Percentiles rank a stretch among this genome's conserved stretches.
Conservation (phyloP, 495 filamentous ascomycete species). For the Tuber umbilicatum region DNA sequence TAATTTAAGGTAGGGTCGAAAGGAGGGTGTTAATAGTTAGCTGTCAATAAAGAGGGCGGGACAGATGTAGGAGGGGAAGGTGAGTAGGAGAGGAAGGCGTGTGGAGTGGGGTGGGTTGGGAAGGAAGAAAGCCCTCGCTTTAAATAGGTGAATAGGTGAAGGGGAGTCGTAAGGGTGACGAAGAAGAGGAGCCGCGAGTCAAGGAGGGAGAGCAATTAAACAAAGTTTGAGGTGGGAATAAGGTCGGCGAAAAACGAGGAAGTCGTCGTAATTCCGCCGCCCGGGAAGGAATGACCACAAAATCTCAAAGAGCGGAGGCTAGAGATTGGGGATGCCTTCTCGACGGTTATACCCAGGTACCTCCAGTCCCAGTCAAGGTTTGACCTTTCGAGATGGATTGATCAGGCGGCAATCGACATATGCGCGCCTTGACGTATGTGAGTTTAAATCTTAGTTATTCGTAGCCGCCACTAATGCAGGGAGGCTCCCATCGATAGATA, state of each 20-base stretch:
- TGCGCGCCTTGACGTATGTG: background rate
- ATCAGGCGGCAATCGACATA: background rate
- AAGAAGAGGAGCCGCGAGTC: background rate
- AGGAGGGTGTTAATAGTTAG: too few species aligned
- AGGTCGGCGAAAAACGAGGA: background rate
- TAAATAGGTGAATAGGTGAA: background rate
- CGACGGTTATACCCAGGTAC: background rate
- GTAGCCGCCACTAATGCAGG: background rate
- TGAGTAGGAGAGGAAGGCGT: background rate
- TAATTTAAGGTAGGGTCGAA: background rate
- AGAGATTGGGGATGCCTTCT: background rate
- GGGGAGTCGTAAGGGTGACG: background rate
- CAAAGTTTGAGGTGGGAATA: background rate
- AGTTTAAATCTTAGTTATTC: background rate
- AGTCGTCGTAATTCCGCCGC: background rate
- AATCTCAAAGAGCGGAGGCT: background rate
- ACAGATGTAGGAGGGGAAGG: background rate
- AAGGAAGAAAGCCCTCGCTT: background rate
- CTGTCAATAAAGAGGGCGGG: background rate
- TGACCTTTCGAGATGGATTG: background rate
- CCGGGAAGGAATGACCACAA: background rate
- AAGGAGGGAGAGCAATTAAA: background rate
- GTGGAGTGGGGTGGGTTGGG: background rate
- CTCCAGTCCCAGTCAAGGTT: background rate
- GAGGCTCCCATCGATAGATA: background rate